A percentile compares a stretch with the other conserved stretches of the same genome.
Conservation (phyloP, 257 asterid genomes). For the Solanum etuberosum region DNA sequence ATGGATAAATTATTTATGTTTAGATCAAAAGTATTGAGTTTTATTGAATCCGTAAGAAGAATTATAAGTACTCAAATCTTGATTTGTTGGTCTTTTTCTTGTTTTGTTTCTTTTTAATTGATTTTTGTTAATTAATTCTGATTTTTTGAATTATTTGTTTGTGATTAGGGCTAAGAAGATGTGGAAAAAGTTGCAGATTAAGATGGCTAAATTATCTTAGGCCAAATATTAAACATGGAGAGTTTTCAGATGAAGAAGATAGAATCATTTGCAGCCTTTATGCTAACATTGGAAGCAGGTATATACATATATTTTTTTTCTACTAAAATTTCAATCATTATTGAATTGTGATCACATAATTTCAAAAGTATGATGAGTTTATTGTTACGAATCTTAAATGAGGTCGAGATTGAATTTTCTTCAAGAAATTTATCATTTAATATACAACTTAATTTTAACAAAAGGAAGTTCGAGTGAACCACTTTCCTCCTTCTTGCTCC, state of each 20-base stretch:
- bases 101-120: background rate
- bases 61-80: background rate
- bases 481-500: background rate
- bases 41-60: background rate
- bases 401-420: too few species aligned
- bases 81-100: background rate
- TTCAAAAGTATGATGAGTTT: background rate
- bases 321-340: background rate
- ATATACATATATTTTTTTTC: background rate
- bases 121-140: background rate
- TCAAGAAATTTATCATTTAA: too few species aligned
- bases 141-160: background rate
- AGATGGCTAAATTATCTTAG: slow-evolving; percentile 88
- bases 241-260: slow-evolving; percentile 64
- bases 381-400: background rate
- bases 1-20: background rate
- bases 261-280: slow-evolving; percentile 56
- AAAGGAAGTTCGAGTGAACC: too few species aligned
- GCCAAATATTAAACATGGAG: slow-evolving; percentile 79
- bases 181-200: slow-evolving; percentile 82
- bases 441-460: too few species aligned
- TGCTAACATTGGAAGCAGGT: slow-evolving; percentile 87
- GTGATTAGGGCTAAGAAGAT: slow-evolving; percentile 49
- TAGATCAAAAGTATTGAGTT: background rate
- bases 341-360: background rate